A percentile compares a stretch with the other conserved stretches of the same genome.
These are phyloP conservation scores for Fusarium sp. DNA, from an alignment of 2,329 filamentous ascomycete genomes.

Conservation along the genomic window DNA sequence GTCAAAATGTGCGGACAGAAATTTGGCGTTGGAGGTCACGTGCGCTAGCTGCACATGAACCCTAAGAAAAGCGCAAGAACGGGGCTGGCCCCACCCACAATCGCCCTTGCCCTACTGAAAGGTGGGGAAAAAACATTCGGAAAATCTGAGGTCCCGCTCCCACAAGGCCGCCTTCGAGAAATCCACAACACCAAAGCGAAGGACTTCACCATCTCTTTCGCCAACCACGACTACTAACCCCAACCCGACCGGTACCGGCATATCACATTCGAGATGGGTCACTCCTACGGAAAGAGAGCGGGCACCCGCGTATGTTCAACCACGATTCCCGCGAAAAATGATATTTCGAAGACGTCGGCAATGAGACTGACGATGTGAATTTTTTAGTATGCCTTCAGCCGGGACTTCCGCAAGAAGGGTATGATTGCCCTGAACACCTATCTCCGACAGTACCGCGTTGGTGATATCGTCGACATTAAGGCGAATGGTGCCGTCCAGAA, in stretches of 20 bases:
- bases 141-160: constrained; percentile 54
- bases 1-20: constrained; percentile 53
- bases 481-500: constrained; percentile 98
- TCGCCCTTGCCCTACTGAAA: constrained; percentile 52
- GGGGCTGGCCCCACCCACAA: constrained; percentile 24
- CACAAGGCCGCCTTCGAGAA: constrained; percentile 55
- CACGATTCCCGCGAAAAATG: constrained; percentile 24
- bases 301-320: constrained; percentile 80
- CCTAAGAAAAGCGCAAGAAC: constrained; percentile 48
- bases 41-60: constrained; percentile 43
- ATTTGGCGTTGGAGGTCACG: constrained; percentile 50
- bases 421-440: constrained; percentile 95
- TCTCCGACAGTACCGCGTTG: constrained; percentile 94
- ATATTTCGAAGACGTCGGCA: constrained; percentile 33
- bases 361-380: constrained; percentile 46
- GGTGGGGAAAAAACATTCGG: constrained; percentile 50
- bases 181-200: constrained; percentile 54
- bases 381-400: constrained; percentile 86
- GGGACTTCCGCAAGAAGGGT: constrained; percentile 95
- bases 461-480: constrained; percentile 99
- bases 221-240: constrained; percentile 59
- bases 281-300: constrained; percentile 87
- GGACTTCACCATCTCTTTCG: constrained; percentile 52
- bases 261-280: constrained; percentile 79
- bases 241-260: constrained; percentile 53